Base-by-base conservation (phyloP, 257 asterid species). In the Lavandula angustifolia region DNA sequence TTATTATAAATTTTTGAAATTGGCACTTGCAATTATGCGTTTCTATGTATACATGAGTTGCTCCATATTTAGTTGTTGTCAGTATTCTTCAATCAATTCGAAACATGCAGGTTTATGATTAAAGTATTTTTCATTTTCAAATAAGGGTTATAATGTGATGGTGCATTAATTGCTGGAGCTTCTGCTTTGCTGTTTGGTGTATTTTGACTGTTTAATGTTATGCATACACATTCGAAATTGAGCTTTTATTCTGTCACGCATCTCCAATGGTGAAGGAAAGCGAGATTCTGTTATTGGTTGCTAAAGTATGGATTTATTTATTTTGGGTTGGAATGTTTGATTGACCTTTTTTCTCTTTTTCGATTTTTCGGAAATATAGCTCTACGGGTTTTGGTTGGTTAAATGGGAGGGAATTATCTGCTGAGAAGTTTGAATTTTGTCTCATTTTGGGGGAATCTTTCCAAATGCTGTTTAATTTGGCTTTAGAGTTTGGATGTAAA, bases 111-210 rank as follows among this genome's bases (percentile, higher is more conserved):
- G 60, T 5, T 40, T 11, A 34, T 32, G 2, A 22, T 22, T 1
- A 22, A 22, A 22, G 1, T 22, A 22, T 22, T 31, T 52, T 16
- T 14, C 32, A 17, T 48, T 31, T 63, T 16, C 46, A 33, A 3
- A 18, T 13, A 55, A 17, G 46, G 12, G 40, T 67, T 44, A 8
- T 22, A 38, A 13, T 13, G 9, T 59, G 37, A 47, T 12, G 37
- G 58, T 67, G 57, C 54, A 29, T 48, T 48, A 4, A 16, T 64
- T 69, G 33, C 54, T 33, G 54, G 55, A 63, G 51, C 61, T 73
- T 52, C 54, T 53, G 56, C 43, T 46, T 73, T 61, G 49, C 4
- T 54, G 29, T 31, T 44, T 46, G 41, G 43, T 46, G 69, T 60
- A 22, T 60, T 43, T 10, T 55, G 18, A 44, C 7, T 46, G 46